Base-by-base conservation (phyloP, 2,329 filamentous ascomycete species). In the Monilinia fructigena region DNA sequence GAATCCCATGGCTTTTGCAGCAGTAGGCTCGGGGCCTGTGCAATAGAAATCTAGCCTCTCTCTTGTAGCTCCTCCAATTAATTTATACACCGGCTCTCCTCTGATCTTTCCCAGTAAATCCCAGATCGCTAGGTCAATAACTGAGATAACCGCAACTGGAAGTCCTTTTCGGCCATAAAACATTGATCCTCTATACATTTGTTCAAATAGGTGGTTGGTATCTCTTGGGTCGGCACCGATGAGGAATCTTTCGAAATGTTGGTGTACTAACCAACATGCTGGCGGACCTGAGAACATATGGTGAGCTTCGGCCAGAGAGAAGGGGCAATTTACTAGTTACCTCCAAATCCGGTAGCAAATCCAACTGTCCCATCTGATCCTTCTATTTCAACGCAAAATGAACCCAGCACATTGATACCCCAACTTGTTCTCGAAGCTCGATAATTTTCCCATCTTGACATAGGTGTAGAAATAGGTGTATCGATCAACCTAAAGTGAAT, bases 131-230 rank as follows among this genome's bases (percentile, higher is more conserved):
- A 97, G 84, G 75, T 97, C 93, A 74, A 97, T 95, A 70, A 97
- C 93, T 2, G 92, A 96, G 75, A 97, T 97, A 75, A 96, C 89
- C 63, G 93, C 93, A 14, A 94, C 86, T 2, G 93, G 90, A 1
- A 97, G 86, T 56, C 93, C 93, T 79, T 97, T 97, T 72, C 93
- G 89, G 69, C 93, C 93, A 76, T 97, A 97, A 82, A 97, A 97
- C 91, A 97, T 96, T 72, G 92, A 96, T 2, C 85, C 91, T 68
- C 93, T 88, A 82, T 97, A 97, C 93, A 97, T 97, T 78, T 96
- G 92, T 81, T 97, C 93, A 76, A 96, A 97, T 40, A 97, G 82
- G 70, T 93, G 85, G 79, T 96, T 97, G 63, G 92, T 96, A 76
- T 97, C 92, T 73, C 93, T 85, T 14, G 93, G 93, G 77, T 97